phyloP scores from a whole-genome alignment of 1,284 basidiomycete genomes.

The Cryptococcus jaspeensis region DNA sequence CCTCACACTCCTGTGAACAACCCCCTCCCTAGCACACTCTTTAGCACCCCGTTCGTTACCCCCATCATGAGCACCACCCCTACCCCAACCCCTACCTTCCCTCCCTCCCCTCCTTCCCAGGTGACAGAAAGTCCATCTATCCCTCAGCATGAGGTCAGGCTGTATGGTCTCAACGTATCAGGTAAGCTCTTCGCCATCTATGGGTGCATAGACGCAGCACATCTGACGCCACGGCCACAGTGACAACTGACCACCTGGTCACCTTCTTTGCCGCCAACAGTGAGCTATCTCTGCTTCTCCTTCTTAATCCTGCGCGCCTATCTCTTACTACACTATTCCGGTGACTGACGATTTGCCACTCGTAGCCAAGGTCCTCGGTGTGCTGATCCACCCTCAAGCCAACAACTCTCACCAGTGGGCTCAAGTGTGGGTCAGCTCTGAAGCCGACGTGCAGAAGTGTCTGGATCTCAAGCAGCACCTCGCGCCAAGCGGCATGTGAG shows the following conservation, averaged over 20 bases:
- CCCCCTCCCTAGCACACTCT: background rate
- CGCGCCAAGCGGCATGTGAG: conserved; percentile 37
- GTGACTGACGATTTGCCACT: background rate
- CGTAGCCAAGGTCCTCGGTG: conserved; percentile 28
- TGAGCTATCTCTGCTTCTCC: conserved; percentile 10
- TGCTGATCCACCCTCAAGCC: conserved; percentile 26
- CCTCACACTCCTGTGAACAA: too few species aligned
- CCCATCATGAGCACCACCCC: background rate
- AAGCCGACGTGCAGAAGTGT: conserved; percentile 32
- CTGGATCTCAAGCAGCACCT: conserved; percentile 30
- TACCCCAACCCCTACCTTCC: background rate
- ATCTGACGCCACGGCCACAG: conserved; percentile 14
- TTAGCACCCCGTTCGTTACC: background rate
- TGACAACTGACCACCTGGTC: conserved; percentile 32
- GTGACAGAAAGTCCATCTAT: background rate
- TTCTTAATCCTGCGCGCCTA: background rate
- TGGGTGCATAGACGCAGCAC: background rate
- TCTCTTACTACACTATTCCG: background rate
- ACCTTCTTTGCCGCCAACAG: conserved; percentile 36
- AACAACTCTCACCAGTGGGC: conserved; percentile 32
- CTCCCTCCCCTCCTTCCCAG: background rate
- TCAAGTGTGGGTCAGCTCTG: conserved; percentile 34
- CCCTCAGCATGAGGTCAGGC: conserved; percentile 21
- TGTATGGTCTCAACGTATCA: conserved; percentile 27
- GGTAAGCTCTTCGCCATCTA: conserved; percentile 4